Evolutionary conservation across 2,329 filamentous ascomycete species (phyloP), one percentile per base, ranked within the genome.

Genomic region (Lachnellula willkommii): DNA sequence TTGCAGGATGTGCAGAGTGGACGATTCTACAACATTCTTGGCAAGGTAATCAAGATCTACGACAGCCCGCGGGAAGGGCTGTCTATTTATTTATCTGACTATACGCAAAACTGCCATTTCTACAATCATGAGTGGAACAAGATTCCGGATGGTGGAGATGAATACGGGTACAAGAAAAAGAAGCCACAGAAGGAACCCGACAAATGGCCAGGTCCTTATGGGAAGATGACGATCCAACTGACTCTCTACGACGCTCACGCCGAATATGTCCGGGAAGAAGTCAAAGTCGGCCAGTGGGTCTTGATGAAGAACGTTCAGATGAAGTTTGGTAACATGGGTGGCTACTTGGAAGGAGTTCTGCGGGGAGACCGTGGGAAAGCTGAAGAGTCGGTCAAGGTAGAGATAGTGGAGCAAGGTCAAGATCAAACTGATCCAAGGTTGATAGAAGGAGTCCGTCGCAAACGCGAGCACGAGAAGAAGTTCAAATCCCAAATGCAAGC

Each of bases 11-110:
- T 90, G 1, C 65, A 72, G 2, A 72, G 78, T 0, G 69, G 71
- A 14, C 53, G 45, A 3, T 95, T 86, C 66, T 83, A 79, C 64
- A 83, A 96, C 67, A 68, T 95, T 1, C 74, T 89, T 17, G 90
- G 81, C 1, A 80, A 92, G 66, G 82, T 95, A 2, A 79, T 91
- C 47, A 84, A 79, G 61, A 73, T 78, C 0, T 81, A 75, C 61
- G 66, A 72, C 69, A 11, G 37, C 14, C 72, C 40, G 75, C 70
- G 36, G 76, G 79, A 26, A 79, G 72, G 55, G 71, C 49, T 46
- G 36, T 28, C 83, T 5, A 61, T 96, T 0, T 91, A 91, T 75
- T 74, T 95, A 17, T 88, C 89, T 0, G 92, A 96, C 70, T 96
- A 92, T 69, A 95, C 90, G 0, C 73, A 81, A 50, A 90, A 96